Evolutionary conservation across 352 stramenopile genomes (phyloP).

Genomic region (Pythium graminicola): DNA sequence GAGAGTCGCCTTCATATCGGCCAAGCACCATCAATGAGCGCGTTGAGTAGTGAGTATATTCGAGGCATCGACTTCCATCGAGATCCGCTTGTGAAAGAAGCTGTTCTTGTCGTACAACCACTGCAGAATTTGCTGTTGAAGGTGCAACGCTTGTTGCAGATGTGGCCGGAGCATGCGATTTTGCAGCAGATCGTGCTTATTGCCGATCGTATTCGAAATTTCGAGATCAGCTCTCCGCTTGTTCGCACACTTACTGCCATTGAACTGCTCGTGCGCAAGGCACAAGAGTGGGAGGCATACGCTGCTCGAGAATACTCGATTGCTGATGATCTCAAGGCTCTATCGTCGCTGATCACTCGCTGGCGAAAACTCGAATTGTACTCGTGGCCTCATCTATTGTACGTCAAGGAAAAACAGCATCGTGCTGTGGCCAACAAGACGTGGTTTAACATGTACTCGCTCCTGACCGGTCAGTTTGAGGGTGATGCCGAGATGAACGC

Average conservation of each 20-base stretch:
- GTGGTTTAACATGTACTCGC: conserved; percentile 85
- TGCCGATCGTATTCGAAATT: conserved; percentile 80
- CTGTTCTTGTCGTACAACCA: conserved; percentile 80
- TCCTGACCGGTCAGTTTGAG: conserved; percentile 72
- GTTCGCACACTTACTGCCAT: conserved; percentile 92
- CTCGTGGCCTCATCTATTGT: conserved; percentile 94
- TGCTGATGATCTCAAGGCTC: conserved; percentile 79
- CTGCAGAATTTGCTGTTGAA: conserved; percentile 88
- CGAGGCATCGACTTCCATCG: conserved; percentile 90
- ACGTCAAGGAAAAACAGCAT: conserved; percentile 82
- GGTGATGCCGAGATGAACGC: conserved; percentile 28
- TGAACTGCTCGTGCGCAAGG: conserved; percentile 93
- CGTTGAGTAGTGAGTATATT: conserved; percentile 72
- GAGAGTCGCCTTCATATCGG: conserved; percentile 54
- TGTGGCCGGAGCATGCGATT: conserved; percentile 96
- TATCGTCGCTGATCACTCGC: conserved; percentile 93
- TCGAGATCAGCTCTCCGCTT: conserved; percentile 78
- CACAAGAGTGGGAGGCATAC: conserved; percentile 99
- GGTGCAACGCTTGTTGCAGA: conserved; percentile 85
- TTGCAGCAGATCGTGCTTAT: conserved; percentile 94
- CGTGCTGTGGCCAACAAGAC: conserved; percentile 69
- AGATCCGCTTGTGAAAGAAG: conserved; percentile 91
- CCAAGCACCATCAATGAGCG: conserved; percentile 45
- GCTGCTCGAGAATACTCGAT: conserved; percentile 91
- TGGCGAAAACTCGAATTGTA: conserved; percentile 98